Percentiles rank a stretch among this genome's conserved stretches.
Evolutionary conservation across 495 filamentous ascomycete species (phyloP).

Genomic region (Trichocladium uniseriatum): DNA sequence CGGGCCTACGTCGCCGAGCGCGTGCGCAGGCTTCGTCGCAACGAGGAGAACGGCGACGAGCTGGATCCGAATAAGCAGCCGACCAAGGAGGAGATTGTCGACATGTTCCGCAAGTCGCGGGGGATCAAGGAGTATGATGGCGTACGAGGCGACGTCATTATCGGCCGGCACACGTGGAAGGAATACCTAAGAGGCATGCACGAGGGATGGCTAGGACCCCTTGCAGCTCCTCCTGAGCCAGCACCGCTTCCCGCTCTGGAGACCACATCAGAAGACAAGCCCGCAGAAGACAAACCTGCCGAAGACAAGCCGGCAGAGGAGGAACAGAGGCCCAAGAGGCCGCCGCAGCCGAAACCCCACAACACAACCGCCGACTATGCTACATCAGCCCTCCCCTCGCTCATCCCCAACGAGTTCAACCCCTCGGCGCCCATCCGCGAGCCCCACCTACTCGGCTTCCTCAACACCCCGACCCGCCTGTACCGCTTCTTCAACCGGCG

Average conservation of each 20-base stretch:
- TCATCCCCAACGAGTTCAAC: conserved; percentile 49
- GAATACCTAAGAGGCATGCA: conserved; percentile 91
- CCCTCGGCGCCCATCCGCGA: conserved; percentile 66
- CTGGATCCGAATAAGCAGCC: conserved; percentile 30
- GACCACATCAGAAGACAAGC: conserved; percentile 23
- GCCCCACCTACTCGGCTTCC: conserved; percentile 88
- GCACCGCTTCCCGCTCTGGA: conserved; percentile 21
- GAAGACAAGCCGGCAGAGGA: conserved; percentile 30
- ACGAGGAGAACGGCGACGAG: conserved; percentile 45
- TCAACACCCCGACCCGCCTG: conserved; percentile 78
- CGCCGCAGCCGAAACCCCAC: conserved; percentile 50
- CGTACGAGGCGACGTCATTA: conserved; percentile 70
- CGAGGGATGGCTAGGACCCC: conserved; percentile 90
- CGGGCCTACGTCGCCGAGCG: conserved; percentile 71
- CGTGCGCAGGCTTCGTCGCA: conserved; percentile 59
- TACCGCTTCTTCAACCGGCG: conserved; percentile 86
- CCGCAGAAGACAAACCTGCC: conserved; percentile 22
- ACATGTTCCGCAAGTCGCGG: conserved; percentile 46
- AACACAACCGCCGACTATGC: conserved; percentile 63
- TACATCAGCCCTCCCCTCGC: conserved; percentile 47
- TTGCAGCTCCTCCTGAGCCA: conserved; percentile 36
- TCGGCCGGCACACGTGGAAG: conserved; percentile 94
- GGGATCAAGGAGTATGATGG: conserved; percentile 64
- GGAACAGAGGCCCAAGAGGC: conserved; percentile 39
- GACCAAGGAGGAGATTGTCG: conserved; percentile 47